Conservation (phyloP, 192 early-diverging fungal genomes). For the Spizellomyces punctatus region DNA sequence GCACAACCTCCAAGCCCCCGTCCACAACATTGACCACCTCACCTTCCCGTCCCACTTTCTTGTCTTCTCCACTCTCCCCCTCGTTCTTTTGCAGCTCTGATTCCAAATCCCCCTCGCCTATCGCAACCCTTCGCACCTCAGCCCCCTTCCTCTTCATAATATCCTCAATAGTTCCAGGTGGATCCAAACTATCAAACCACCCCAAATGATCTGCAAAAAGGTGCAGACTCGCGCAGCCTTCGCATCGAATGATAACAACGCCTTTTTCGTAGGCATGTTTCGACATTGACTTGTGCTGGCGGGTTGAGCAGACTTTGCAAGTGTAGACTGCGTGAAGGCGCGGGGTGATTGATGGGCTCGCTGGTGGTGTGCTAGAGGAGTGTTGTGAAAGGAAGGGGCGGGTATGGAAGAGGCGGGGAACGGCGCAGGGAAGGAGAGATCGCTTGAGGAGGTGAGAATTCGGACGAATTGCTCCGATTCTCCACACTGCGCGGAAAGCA, state of each 20-base stretch:
- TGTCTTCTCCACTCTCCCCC: too few species aligned
- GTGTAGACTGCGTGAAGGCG: constrained; percentile 83
- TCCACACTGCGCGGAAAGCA: too few species aligned
- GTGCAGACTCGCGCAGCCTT: constrained; percentile 86
- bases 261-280: constrained; percentile 87
- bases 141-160: constrained; percentile 79
- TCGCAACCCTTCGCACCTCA: constrained; percentile 54
- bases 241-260: constrained; percentile 93
- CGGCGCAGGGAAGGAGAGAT: not conserved
- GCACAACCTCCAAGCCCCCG: too few species aligned
- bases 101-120: too few species aligned
- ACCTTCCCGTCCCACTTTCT: too few species aligned
- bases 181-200: constrained; percentile 70
- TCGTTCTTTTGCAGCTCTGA: too few species aligned
- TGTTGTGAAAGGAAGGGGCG: not conserved
- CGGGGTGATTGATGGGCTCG: not conserved
- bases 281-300: constrained; percentile 89
- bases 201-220: constrained; percentile 97
- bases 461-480: too few species aligned
- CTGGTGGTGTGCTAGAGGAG: not conserved
- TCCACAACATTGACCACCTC: too few species aligned
- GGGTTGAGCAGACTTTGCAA: constrained; percentile 89
- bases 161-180: constrained; percentile 79
- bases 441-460: too few species aligned
- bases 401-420: not conserved